phyloP scores from a whole-genome alignment of 225 moss, liverwort and hornwort species.

The Pleurozium schreberi region DNA sequence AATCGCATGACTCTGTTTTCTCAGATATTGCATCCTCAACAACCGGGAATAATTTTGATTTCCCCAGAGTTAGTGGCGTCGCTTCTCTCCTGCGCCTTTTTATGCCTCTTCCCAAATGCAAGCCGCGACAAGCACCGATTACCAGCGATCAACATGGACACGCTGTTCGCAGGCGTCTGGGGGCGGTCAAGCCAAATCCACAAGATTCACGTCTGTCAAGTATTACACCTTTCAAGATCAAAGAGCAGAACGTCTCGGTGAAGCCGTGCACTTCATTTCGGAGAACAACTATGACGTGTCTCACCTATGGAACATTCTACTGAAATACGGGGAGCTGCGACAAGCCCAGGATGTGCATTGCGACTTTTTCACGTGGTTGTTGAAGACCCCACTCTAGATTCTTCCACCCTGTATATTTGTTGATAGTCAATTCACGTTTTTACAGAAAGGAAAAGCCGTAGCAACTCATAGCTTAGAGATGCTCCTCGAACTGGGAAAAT shows the following conservation, averaged over 20 bases:
- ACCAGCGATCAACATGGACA: conserved; percentile 21
- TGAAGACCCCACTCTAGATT: background rate
- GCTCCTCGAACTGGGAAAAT: background rate
- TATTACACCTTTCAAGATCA: conserved; percentile 50
- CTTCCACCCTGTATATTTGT: background rate
- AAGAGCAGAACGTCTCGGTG: conserved; percentile 33
- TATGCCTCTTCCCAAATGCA: conserved; percentile 14
- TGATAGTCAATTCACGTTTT: background rate
- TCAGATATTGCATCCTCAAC: conserved; percentile 29
- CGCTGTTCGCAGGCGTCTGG: conserved; percentile 1
- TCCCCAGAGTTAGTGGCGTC: conserved; percentile 23
- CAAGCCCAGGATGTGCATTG: conserved; percentile 19
- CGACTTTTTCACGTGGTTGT: conserved; percentile 66
- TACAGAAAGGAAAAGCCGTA: background rate
- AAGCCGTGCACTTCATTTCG: conserved; percentile 45
- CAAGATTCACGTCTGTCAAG: conserved; percentile 34
- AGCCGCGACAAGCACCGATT: conserved; percentile 4
- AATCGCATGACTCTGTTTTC: background rate
- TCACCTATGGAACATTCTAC: conserved; percentile 40
- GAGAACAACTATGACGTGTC: conserved; percentile 34
- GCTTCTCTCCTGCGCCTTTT: conserved; percentile 15
- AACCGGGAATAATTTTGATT: conserved; percentile 7
- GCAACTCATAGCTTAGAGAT: background rate
- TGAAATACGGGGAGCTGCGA: conserved; percentile 45
- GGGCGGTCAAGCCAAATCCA: no score